Evolutionary conservation across 805 yeast genomes (phyloP).

Genomic region (Candida fluviatilis): DNA sequence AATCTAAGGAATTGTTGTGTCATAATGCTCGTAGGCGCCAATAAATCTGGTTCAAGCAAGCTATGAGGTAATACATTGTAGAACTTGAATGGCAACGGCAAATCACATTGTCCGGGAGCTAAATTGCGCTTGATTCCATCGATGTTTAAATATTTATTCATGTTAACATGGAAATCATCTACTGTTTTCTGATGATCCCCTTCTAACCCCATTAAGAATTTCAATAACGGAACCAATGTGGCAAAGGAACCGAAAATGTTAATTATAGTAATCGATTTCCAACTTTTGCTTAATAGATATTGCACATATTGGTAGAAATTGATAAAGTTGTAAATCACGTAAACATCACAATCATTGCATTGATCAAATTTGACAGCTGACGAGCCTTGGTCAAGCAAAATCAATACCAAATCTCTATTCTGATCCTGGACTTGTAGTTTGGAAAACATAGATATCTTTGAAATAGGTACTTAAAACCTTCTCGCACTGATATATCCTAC

Average conservation of each 20-base stretch:
- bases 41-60: conserved; percentile 12
- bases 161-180: neutral
- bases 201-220: neutral
- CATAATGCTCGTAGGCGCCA: conserved; percentile 16
- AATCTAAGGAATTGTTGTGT: conserved; percentile 35
- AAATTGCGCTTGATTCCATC: conserved; percentile 3
- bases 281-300: neutral
- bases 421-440: conserved; percentile 1
- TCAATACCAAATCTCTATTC: neutral
- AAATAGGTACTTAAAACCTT: no score
- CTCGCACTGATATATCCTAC: no score
- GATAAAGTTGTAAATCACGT: conserved; percentile 11
- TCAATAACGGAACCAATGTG: neutral
- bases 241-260: conserved; percentile 1
- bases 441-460: neutral
- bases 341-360: conserved; percentile 10
- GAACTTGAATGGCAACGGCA: conserved; percentile 17
- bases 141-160: neutral
- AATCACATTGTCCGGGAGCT: conserved; percentile 20
- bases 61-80: conserved; percentile 15
- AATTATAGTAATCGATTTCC: conserved; percentile 1
- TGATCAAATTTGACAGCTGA: conserved; percentile 12
- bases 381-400: conserved; percentile 1
- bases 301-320: conserved; percentile 3
- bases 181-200: neutral